These are phyloP conservation scores for Echeveria elegans DNA, from an alignment of 164 flowering plant genomes.

Conservation along the genomic window DNA sequence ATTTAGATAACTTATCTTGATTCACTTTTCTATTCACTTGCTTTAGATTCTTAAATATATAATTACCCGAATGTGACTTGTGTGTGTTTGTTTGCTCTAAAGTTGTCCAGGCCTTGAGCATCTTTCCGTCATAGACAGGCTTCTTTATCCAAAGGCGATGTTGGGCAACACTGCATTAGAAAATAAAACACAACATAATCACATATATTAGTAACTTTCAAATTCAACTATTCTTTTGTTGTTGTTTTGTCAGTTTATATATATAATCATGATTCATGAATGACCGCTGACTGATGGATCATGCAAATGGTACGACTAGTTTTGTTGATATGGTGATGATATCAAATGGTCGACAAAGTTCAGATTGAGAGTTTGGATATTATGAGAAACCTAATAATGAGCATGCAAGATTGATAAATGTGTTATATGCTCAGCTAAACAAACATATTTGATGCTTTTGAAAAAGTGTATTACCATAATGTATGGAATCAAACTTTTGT, in stretches of 20 bases:
- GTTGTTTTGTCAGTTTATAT: background rate
- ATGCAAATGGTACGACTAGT: background rate
- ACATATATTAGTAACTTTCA: background rate
- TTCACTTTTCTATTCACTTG: background rate
- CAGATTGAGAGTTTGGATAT: background rate
- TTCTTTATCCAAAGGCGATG: slow-evolving; percentile 1
- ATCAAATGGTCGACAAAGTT: background rate
- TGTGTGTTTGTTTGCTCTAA: background rate
- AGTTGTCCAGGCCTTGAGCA: background rate
- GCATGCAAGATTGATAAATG: background rate
- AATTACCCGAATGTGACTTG: background rate
- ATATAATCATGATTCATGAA: background rate
- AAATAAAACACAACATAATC: background rate
- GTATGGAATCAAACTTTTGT: background rate
- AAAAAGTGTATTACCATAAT: background rate
- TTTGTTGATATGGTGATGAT: background rate
- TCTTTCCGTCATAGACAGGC: slow-evolving; percentile 3
- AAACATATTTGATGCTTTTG: background rate
- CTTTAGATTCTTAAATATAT: background rate
- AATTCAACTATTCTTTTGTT: background rate
- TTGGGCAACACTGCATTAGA: background rate
- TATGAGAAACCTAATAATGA: background rate
- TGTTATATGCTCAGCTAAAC: background rate
- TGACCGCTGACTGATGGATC: background rate
- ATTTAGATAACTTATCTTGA: slow-evolving; percentile 2